Evolutionary conservation across 805 yeast species (phyloP).

Genomic region (Candida tibetensis): DNA sequence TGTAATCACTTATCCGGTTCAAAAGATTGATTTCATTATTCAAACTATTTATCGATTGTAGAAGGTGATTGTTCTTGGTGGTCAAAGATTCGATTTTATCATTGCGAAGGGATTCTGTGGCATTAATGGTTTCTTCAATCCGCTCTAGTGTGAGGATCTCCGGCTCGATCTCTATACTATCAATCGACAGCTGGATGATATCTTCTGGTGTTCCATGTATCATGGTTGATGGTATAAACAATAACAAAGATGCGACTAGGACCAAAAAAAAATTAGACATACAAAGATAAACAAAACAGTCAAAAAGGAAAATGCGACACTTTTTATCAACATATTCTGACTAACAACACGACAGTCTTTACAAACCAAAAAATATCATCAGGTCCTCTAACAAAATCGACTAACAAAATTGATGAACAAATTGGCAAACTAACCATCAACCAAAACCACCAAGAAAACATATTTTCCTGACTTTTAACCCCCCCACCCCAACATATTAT

Average conservation of each 20-base stretch:
- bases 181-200: slow-evolving; percentile 41
- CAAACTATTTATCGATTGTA: slow-evolving; percentile 6
- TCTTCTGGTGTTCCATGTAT: slow-evolving; percentile 32
- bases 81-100: slow-evolving; percentile 17
- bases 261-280: too few species aligned
- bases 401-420: too few species aligned
- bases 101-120: slow-evolving; percentile 27
- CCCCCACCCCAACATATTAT: too few species aligned
- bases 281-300: too few species aligned
- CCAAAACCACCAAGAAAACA: too few species aligned
- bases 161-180: slow-evolving; percentile 50
- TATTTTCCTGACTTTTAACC: too few species aligned
- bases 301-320: too few species aligned
- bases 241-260: too few species aligned
- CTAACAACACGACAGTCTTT: too few species aligned
- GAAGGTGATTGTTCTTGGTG: slow-evolving; percentile 8
- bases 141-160: slow-evolving; percentile 47
- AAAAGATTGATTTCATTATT: slow-evolving; percentile 16
- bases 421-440: background rate
- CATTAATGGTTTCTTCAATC: slow-evolving; percentile 36
- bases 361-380: too few species aligned
- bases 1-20: slow-evolving; percentile 20
- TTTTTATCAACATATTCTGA: too few species aligned
- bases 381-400: too few species aligned
- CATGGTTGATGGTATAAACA: slow-evolving; percentile 14